A percentile compares a stretch with the other conserved stretches of the same genome.
Conservation (phyloP, 352 stramenopile species). For the Phytopythium boreale region DNA sequence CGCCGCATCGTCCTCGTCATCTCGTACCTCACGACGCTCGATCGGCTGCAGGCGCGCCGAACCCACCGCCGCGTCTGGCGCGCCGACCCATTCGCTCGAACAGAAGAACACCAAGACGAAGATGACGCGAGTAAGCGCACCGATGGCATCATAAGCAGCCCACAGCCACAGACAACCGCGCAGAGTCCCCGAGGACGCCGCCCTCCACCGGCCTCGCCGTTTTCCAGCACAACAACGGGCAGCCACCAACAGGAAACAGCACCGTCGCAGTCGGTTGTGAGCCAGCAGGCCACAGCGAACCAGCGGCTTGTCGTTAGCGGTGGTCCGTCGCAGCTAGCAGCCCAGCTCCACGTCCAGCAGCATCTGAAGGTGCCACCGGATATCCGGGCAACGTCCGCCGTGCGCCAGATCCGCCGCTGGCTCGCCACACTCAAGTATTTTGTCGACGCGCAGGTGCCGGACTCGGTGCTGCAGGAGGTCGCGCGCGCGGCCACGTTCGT, state of each 20-base stretch:
- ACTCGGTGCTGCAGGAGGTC: constrained; percentile 49
- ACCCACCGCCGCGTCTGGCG: constrained; percentile 47
- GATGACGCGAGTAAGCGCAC: constrained; percentile 12
- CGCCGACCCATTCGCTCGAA: neutral
- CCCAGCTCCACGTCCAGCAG: constrained; percentile 26
- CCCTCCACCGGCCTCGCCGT: neutral
- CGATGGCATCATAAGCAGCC: neutral
- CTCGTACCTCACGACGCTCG: constrained; percentile 52
- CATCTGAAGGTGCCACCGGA: constrained; percentile 37
- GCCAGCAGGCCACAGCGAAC: constrained; percentile 30
- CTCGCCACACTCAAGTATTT: constrained; percentile 67
- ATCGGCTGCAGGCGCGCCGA: constrained; percentile 40
- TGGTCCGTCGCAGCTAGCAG: constrained; percentile 23
- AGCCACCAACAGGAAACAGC: neutral
- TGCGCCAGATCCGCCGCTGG: constrained; percentile 68
- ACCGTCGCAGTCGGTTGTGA: constrained; percentile 27
- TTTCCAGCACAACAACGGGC: neutral
- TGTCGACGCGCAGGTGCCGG: constrained; percentile 45
- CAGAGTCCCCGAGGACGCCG: neutral
- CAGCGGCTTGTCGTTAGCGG: constrained; percentile 29
- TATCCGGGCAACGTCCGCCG: constrained; percentile 30
- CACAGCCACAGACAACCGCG: neutral
- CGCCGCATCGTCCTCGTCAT: constrained; percentile 54
- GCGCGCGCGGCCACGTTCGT: constrained; percentile 44
- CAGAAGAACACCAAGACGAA: constrained; percentile 15